Conservation (phyloP, 1,284 basidiomycete genomes). For the Crucibulum cyathiforme region DNA sequence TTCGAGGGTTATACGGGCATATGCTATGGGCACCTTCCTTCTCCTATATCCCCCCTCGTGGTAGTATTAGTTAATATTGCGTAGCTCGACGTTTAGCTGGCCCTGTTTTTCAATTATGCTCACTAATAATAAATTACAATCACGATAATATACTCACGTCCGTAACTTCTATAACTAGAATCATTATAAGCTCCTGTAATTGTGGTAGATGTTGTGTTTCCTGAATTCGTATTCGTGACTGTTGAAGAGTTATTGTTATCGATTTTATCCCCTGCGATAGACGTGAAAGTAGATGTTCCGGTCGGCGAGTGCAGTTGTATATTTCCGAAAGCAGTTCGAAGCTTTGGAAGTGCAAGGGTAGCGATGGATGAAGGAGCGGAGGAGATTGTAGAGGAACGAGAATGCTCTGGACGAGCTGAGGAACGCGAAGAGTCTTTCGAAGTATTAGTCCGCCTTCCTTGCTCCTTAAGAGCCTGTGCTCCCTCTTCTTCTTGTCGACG, state of each 20-base stretch:
- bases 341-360: neutral
- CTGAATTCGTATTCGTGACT: neutral
- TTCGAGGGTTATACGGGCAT: too few relatives aligned
- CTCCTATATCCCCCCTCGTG: too few relatives aligned
- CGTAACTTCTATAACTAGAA: neutral
- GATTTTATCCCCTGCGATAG: neutral
- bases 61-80: too few relatives aligned
- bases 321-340: neutral
- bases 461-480: neutral
- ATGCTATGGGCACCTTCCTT: too few relatives aligned
- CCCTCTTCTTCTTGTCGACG: neutral
- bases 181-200: conserved; percentile 1
- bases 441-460: neutral
- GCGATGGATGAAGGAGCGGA: neutral
- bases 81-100: too few relatives aligned
- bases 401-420: neutral
- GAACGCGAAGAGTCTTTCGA: neutral
- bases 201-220: neutral
- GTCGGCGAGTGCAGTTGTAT: neutral
- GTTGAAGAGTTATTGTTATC: neutral
- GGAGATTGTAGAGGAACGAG: neutral
- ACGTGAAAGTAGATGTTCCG: neutral
- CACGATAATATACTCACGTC: too few relatives aligned
- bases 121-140: too few relatives aligned
- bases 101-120: too few relatives aligned